Evolutionary conservation across 1,284 basidiomycete species (phyloP).

Genomic region (Fomitopsis pinicola): DNA sequence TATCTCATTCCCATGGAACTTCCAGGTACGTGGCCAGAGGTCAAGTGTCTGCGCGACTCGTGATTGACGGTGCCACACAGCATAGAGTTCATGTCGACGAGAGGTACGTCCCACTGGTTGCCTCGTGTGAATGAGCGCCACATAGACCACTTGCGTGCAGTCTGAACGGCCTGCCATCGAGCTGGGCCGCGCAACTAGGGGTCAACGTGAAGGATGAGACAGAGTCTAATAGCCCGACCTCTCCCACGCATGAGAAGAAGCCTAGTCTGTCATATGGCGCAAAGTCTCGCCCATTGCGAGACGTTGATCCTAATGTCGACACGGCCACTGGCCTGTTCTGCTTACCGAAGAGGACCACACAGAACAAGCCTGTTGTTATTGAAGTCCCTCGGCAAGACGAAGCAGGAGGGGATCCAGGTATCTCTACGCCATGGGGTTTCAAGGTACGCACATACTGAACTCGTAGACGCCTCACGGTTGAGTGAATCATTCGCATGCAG

Average conservation of each 20-base stretch:
- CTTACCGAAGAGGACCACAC: not conserved
- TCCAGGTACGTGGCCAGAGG: not conserved
- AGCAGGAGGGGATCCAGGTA: not conserved
- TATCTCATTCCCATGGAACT: constrained; percentile 8
- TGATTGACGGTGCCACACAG: not conserved
- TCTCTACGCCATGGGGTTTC: not conserved
- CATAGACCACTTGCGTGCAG: not conserved
- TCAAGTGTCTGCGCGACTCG: not conserved
- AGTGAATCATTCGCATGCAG: not conserved
- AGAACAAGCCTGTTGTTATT: not conserved
- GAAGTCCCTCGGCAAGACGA: not conserved
- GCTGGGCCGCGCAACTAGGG: constrained; percentile 1
- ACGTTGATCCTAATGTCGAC: not conserved
- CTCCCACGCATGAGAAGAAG: not conserved
- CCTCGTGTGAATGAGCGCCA: not conserved
- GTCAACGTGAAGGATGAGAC: not conserved
- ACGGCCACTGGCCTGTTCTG: not conserved
- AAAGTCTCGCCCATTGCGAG: not conserved
- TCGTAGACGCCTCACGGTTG: not conserved
- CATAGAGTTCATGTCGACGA: constrained; percentile 6
- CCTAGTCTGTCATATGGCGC: not conserved
- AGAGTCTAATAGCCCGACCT: not conserved
- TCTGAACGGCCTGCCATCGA: constrained; percentile 4
- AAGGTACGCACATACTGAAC: not conserved
- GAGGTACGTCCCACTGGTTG: not conserved